Evolutionary conservation across 352 stramenopile species (phyloP).

Genomic region (Peronospora farinosa): DNA sequence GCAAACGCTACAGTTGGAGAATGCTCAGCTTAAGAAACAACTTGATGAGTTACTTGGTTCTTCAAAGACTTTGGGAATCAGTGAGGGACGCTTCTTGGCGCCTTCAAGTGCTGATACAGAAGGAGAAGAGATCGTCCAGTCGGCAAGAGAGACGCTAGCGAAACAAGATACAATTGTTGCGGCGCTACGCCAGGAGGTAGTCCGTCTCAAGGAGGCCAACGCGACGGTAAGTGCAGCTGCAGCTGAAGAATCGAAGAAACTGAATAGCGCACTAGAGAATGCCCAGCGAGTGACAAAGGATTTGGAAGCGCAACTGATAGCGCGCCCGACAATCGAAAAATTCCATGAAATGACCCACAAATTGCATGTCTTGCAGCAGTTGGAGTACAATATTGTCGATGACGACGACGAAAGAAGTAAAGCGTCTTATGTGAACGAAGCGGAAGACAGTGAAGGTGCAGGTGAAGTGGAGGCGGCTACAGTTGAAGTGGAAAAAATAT

Average conservation of each 20-base stretch:
- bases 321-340: constrained; percentile 79
- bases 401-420: constrained; percentile 42
- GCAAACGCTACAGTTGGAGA: constrained; percentile 71
- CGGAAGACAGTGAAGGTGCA: constrained; percentile 11
- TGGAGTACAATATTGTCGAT: constrained; percentile 84
- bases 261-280: constrained; percentile 32
- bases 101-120: constrained; percentile 8
- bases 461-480: constrained; percentile 27
- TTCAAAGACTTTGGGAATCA: constrained; percentile 16
- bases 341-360: constrained; percentile 87
- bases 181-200: constrained; percentile 51
- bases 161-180: constrained; percentile 52
- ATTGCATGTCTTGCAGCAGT: constrained; percentile 87
- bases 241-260: constrained; percentile 24
- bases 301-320: constrained; percentile 33
- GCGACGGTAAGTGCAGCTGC: constrained; percentile 23
- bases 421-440: constrained; percentile 6
- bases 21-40: constrained; percentile 81
- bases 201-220: constrained; percentile 47
- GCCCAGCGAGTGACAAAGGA: constrained; percentile 27
- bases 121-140: constrained; percentile 14
- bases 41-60: constrained; percentile 60
- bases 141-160: constrained; percentile 32
- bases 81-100: constrained; percentile 6
- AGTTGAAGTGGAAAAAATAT: constrained; percentile 52